phyloP scores from a whole-genome alignment of 768 basidiomycete genomes.

The Coprinopsis sp. region DNA sequence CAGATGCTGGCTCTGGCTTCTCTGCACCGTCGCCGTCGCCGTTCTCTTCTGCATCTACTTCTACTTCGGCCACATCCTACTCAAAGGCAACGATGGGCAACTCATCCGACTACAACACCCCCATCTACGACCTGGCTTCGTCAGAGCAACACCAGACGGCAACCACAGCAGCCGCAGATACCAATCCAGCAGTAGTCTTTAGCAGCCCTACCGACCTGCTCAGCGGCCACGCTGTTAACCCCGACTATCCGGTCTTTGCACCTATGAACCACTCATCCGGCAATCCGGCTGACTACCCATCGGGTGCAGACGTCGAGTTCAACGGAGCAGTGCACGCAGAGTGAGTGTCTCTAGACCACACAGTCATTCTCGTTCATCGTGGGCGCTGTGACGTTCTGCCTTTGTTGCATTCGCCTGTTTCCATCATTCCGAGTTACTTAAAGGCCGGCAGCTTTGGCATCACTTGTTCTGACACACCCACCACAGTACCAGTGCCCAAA shows the following conservation, averaged over 20 bases:
- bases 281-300: neutral
- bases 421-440: neutral
- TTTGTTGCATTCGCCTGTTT: neutral
- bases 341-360: slow-evolving; percentile 1
- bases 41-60: neutral
- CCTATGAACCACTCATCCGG: neutral
- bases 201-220: neutral
- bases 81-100: neutral
- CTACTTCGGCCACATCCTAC: slow-evolving; percentile 1
- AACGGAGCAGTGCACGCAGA: neutral
- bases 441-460: neutral
- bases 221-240: neutral
- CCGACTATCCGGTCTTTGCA: neutral
- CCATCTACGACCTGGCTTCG: neutral
- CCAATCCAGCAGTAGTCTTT: neutral
- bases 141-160: neutral
- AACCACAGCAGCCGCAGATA: neutral
- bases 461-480: neutral
- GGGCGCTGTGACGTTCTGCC: too few relatives aligned
- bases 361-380: too few relatives aligned
- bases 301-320: neutral
- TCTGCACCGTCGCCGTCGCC: neutral
- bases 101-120: neutral
- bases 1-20: slow-evolving; percentile 1
- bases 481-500: neutral